These are phyloP conservation scores for Backusella australiensis DNA, from an alignment of 192 early-diverging fungal genomes.

Conservation along the genomic window DNA sequence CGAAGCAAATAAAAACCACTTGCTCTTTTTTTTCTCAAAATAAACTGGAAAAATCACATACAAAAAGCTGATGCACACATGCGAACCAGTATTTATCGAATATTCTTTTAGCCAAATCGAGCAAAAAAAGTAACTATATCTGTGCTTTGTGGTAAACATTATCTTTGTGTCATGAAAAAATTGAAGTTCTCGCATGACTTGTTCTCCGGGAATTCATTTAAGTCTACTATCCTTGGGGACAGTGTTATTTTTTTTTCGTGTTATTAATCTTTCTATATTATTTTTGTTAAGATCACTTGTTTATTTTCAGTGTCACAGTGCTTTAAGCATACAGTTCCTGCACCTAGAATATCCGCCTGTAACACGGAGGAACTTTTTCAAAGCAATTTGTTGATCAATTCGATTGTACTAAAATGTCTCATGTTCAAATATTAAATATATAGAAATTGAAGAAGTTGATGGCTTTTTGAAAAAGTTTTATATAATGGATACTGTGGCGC, in stretches of 20 bases:
- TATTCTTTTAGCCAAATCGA: not conserved
- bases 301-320: not conserved
- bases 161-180: not conserved
- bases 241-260: not conserved
- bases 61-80: not conserved
- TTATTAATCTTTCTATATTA: not conserved
- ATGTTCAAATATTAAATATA: not conserved
- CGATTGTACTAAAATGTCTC: not conserved
- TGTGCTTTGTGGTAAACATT: not conserved
- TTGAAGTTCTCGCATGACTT: not conserved
- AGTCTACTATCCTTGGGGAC: not conserved
- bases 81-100: not conserved
- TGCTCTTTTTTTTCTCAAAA: not conserved
- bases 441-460: not conserved
- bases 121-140: not conserved
- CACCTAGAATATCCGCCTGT: not conserved
- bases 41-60: not conserved
- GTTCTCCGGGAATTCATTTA: not conserved
- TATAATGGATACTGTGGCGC: not conserved
- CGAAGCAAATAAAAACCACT: not conserved
- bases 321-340: not conserved
- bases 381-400: not conserved
- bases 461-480: not conserved
- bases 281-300: not conserved
- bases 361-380: not conserved